Conservation (phyloP, 441 rosid genomes). For the Brassica balearica region DNA sequence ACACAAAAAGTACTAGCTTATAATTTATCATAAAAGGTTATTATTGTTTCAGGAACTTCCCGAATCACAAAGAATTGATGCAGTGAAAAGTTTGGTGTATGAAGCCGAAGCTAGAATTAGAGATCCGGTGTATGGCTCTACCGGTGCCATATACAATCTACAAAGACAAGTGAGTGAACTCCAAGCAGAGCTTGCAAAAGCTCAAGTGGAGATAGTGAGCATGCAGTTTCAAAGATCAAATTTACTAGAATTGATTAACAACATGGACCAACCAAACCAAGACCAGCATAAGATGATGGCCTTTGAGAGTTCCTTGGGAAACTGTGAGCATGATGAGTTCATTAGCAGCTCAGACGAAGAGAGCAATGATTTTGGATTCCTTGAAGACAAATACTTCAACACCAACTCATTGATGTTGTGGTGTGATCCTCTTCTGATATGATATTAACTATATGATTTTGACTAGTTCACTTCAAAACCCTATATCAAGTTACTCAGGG, state of each 20-base stretch:
- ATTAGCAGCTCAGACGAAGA: constrained; percentile 9
- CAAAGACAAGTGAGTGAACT: constrained; percentile 74
- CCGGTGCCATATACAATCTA: constrained; percentile 64
- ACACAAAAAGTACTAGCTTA: too few species aligned
- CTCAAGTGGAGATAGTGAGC: constrained; percentile 64
- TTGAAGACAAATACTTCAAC: constrained; percentile 49
- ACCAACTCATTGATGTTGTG: constrained; percentile 42
- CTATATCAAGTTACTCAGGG: constrained; percentile 14
- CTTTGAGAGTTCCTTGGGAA: constrained; percentile 20
- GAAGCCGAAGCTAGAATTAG: constrained; percentile 71
- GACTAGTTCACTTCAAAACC: constrained; percentile 7
- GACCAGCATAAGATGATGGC: constrained; percentile 18
- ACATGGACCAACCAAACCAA: constrained; percentile 44
- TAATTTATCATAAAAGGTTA: too few species aligned
- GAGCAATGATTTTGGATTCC: constrained; percentile 51
- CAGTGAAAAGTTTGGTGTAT: constrained; percentile 79
- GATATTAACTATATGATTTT: constrained; percentile 1
- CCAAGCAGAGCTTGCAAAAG: constrained; percentile 68
- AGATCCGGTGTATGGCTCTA: constrained; percentile 70
- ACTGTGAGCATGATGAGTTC: constrained; percentile 4
- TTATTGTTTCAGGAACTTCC: constrained; percentile 60
- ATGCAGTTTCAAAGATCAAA: constrained; percentile 62
- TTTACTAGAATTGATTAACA: constrained; percentile 54
- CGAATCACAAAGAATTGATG: constrained; percentile 66
- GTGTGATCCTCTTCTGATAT: constrained; percentile 74